A percentile compares a stretch with the other conserved stretches of the same genome.
These are phyloP conservation scores for Euphorbia schlechtendalii DNA, from an alignment of 441 rosid species.

Conservation along the genomic window DNA sequence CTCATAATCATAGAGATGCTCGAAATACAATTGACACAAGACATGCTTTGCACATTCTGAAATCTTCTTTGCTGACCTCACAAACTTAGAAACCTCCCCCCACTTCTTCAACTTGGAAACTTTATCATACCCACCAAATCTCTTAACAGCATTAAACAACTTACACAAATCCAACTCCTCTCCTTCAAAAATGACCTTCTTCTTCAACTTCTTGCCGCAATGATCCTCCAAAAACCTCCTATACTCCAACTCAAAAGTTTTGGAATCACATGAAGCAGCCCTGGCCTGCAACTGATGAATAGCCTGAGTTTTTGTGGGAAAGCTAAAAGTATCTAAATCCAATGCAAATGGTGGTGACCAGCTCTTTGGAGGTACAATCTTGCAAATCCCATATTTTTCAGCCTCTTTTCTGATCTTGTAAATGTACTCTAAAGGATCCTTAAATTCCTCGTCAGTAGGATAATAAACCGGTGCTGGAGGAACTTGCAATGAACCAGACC, in stretches of 20 bases:
- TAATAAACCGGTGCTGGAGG: conserved; percentile 68
- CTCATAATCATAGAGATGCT: conserved; percentile 82
- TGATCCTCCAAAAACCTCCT: conserved; percentile 69
- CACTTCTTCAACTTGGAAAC: conserved; percentile 68
- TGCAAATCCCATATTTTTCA: conserved; percentile 86
- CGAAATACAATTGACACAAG: conserved; percentile 66
- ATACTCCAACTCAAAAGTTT: conserved; percentile 88
- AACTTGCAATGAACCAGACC: conserved; percentile 37
- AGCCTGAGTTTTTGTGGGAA: conserved; percentile 91
- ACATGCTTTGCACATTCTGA: conserved; percentile 91
- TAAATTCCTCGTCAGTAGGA: conserved; percentile 79
- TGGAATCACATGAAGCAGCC: conserved; percentile 74
- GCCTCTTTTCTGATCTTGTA: conserved; percentile 80
- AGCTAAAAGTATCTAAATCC: conserved; percentile 54
- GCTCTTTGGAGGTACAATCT: conserved; percentile 70
- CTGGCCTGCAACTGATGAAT: conserved; percentile 94
- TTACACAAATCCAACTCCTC: conserved; percentile 86
- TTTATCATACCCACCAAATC: conserved; percentile 82
- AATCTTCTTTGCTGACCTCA: conserved; percentile 56
- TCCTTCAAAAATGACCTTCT: conserved; percentile 73
- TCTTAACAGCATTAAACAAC: conserved; percentile 84
- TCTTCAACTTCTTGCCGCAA: conserved; percentile 66
- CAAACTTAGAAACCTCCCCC: conserved; percentile 80
- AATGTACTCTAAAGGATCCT: conserved; percentile 77
- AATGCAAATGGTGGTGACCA: conserved; percentile 86